Conservation (phyloP, 2,329 filamentous ascomycete genomes). For the Stachybotrys elegans region DNA sequence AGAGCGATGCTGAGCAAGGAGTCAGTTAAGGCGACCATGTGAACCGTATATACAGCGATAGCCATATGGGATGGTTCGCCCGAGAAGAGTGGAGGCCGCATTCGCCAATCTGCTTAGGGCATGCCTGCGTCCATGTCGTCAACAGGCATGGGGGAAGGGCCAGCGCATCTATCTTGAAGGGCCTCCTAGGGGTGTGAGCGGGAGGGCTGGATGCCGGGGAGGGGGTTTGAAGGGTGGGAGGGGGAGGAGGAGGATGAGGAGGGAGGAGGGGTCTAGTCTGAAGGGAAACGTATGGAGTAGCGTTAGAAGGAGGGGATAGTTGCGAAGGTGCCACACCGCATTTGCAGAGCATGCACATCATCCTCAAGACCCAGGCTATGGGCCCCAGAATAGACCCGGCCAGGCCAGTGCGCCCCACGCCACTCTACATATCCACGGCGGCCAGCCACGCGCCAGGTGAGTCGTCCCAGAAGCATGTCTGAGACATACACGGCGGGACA, state of each 20-base stretch:
- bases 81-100: slow-evolving; percentile 7
- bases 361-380: not conserved
- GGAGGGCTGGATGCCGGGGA: slow-evolving; percentile 7
- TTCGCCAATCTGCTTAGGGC: slow-evolving; percentile 9
- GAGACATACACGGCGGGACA: not conserved
- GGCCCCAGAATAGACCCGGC: not conserved
- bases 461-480: slow-evolving; percentile 2
- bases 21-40: slow-evolving; percentile 3
- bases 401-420: not conserved
- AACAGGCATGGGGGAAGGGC: slow-evolving; percentile 13
- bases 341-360: slow-evolving; percentile 19
- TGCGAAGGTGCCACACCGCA: slow-evolving; percentile 20
- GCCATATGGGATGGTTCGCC: slow-evolving; percentile 8
- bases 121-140: slow-evolving; percentile 15
- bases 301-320: too few relatives aligned
- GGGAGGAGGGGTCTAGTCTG: slow-evolving; percentile 1
- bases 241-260: slow-evolving; percentile 7
- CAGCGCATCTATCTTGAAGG: slow-evolving; percentile 11
- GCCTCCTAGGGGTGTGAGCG: not conserved
- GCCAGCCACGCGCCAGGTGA: not conserved
- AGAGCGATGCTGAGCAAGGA: too few relatives aligned
- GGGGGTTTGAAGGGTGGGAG: slow-evolving; percentile 10
- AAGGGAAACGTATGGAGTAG: too few relatives aligned
- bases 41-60: not conserved
- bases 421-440: not conserved